Evolutionary conservation across 2,329 filamentous ascomycete genomes (phyloP), one percentile per base, ranked within the genome.

Genomic region (Clarireedia monteithiana): DNA sequence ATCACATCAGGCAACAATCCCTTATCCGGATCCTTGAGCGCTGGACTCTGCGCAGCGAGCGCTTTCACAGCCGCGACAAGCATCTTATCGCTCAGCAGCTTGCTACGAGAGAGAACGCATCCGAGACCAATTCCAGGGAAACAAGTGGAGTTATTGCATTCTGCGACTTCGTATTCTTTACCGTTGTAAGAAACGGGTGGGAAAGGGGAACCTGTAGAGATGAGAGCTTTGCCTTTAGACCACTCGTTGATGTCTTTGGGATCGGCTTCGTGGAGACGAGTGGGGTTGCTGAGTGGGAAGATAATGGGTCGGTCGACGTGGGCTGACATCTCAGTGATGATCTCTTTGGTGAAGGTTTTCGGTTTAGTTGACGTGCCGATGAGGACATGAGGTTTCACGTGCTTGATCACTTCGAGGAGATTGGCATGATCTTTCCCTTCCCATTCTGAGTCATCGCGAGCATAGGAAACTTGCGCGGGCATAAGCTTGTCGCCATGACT

Each of bases 71-170:
- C 91, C 0, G 88, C 87, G 0, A 95, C 87, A 12, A 95, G 82
- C 83, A 95, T 91, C 60, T 82, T 80, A 59, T 91, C 84, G 0
- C 86, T 87, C 27, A 95, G 72, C 0, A 84, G 76, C 12, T 74
- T 77, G 2, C 86, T 77, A 14, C 88, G 83, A 26, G 78, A 84
- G 1, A 95, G 79, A 0, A 96, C 81, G 6, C 81, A 81, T 10
- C 89, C 91, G 1, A 95, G 83, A 0, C 89, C 90, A 57, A 95
- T 92, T 0, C 89, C 89, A 0, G 90, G 90, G 70, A 95, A 95
- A 15, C 86, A 86, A 36, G 88, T 88, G 0, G 84, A 87, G 72
- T 95, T 95, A 73, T 95, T 95, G 73, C 91, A 95, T 70, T 95
- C 90, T 24, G 89, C 89, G 66, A 79, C 67, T 27, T 77, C 71